These are phyloP conservation scores for Platanthera guangdongensis DNA, from an alignment of 106 monocot genomes.

Conservation along the genomic window DNA sequence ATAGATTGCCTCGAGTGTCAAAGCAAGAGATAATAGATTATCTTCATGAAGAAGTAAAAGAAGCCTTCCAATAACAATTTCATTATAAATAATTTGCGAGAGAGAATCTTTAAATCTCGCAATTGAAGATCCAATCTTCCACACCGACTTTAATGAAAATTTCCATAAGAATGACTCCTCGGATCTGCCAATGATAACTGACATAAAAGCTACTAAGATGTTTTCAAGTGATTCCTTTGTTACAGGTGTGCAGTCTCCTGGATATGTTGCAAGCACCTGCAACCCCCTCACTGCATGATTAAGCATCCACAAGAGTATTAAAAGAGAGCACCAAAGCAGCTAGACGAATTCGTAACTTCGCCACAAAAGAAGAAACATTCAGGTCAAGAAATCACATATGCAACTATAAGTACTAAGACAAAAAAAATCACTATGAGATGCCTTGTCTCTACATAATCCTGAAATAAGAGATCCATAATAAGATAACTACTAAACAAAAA, in stretches of 20 bases:
- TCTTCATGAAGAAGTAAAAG: conserved; percentile 37
- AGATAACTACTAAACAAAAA: not conserved
- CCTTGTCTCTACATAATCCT: not conserved
- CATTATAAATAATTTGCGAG: conserved; percentile 33
- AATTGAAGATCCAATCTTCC: conserved; percentile 54
- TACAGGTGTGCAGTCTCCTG: conserved; percentile 32
- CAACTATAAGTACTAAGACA: not conserved
- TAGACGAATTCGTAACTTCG: not conserved
- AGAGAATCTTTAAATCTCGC: conserved; percentile 29
- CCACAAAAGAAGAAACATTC: not conserved
- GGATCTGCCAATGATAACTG: conserved; percentile 31
- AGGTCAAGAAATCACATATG: not conserved
- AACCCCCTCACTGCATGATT: conserved; percentile 60
- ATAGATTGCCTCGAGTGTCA: conserved; percentile 52
- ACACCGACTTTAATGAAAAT: conserved; percentile 46
- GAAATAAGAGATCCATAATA: not conserved
- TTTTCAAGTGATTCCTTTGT: conserved; percentile 33
- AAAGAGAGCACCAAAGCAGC: not conserved
- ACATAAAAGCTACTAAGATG: conserved; percentile 42
- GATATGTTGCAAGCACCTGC: conserved; percentile 72
- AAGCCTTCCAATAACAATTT: conserved; percentile 52
- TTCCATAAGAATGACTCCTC: conserved; percentile 50
- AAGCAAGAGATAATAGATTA: conserved; percentile 31
- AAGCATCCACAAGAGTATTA: conserved; percentile 7
- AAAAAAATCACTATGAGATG: not conserved